Conservation (phyloP, 768 basidiomycete genomes). For the Ramaria sp. region DNA sequence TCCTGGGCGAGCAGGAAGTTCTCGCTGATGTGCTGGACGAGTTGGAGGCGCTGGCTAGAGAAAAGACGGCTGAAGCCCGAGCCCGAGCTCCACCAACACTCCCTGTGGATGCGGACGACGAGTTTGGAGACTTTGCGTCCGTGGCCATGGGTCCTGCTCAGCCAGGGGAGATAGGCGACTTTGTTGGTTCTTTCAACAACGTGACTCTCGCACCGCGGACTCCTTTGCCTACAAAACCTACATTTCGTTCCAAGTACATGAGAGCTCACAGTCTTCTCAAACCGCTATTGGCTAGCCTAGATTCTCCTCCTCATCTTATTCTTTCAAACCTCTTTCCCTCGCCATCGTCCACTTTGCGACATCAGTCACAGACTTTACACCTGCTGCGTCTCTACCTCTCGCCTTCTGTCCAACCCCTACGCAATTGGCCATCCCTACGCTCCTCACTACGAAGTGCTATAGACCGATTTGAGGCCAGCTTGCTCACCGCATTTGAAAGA, state of each 20-base stretch:
- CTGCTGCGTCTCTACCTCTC: constrained; percentile 72
- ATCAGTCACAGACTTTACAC: constrained; percentile 59
- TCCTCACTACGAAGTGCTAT: constrained; percentile 63
- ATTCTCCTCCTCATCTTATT: constrained; percentile 55
- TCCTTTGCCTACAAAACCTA: constrained; percentile 22
- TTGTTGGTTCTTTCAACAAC: constrained; percentile 31
- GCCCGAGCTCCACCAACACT: constrained; percentile 50
- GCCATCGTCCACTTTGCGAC: constrained; percentile 29
- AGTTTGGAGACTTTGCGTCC: constrained; percentile 79
- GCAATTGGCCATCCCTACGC: constrained; percentile 50
- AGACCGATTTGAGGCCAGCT: constrained; percentile 79
- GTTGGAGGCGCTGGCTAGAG: constrained; percentile 34
- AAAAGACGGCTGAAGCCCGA: constrained; percentile 28
- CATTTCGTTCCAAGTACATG: constrained; percentile 48
- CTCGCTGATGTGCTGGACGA: constrained; percentile 44
- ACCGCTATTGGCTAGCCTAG: constrained; percentile 45
- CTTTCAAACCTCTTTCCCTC: constrained; percentile 47
- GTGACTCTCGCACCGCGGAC: constrained; percentile 24
- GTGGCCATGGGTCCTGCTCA: constrained; percentile 21
- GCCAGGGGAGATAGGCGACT: constrained; percentile 38
- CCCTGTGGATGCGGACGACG: constrained; percentile 51
- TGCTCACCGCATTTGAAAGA: constrained; percentile 83
- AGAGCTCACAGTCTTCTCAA: constrained; percentile 56
- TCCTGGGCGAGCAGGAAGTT: constrained; percentile 38
- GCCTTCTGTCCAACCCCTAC: constrained; percentile 55